Evolutionary conservation across 345 rosid species (phyloP).

Genomic region (Litchi chinensis): DNA sequence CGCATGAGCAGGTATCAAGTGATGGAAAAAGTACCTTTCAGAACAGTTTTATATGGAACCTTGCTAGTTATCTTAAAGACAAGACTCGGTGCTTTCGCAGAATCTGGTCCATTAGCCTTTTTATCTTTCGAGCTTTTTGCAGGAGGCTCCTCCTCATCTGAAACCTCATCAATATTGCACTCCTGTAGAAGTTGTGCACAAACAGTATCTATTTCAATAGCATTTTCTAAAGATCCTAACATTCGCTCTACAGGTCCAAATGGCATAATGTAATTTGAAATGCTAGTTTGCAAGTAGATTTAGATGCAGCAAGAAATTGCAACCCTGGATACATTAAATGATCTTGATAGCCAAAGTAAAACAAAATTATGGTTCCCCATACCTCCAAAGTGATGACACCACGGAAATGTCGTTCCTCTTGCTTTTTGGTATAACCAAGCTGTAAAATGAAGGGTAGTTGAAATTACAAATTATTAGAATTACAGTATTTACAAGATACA

Average conservation of each 20-base stretch:
- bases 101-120: conserved; percentile 80
- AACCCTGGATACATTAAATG: neutral
- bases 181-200: conserved; percentile 51
- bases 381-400: conserved; percentile 93
- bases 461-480: conserved; percentile 1
- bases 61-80: conserved; percentile 83
- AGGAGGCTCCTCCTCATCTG: conserved; percentile 77
- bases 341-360: neutral
- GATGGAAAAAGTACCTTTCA: conserved; percentile 52
- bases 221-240: neutral
- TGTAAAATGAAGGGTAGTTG: conserved; percentile 32
- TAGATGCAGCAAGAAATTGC: neutral
- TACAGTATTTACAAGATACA: neutral
- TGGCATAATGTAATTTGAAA: neutral
- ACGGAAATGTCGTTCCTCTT: conserved; percentile 89
- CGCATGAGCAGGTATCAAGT: neutral
- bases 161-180: conserved; percentile 74
- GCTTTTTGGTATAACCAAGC: conserved; percentile 94
- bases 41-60: conserved; percentile 90
- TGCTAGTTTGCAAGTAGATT: neutral
- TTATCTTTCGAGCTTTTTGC: conserved; percentile 83
- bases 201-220: neutral
- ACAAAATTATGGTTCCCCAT: neutral
- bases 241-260: neutral
- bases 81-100: conserved; percentile 64